A percentile compares a stretch with the other conserved stretches of the same genome.
Evolutionary conservation across 129 eudicot genomes (phyloP).

Genomic region (Flaveria linearis): DNA sequence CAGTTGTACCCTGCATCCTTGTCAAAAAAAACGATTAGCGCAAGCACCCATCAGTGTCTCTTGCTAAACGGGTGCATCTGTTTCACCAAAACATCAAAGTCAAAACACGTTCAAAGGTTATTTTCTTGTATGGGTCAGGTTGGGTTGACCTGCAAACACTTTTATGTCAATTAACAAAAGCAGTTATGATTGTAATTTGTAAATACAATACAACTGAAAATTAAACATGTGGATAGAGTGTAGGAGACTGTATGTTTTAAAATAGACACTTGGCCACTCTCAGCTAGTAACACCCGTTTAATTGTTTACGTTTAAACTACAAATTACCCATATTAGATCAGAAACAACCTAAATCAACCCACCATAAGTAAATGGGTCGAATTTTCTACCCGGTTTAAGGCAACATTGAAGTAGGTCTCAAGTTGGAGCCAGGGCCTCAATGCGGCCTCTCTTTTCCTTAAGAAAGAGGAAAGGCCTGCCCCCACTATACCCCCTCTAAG

Average conservation of each 20-base stretch:
- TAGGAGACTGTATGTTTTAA: neutral
- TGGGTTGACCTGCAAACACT: neutral
- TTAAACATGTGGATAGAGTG: neutral
- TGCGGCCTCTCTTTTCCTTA: too few species aligned
- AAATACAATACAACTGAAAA: neutral
- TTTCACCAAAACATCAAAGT: slow-evolving; percentile 10
- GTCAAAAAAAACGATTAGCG: neutral
- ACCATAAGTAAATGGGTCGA: neutral
- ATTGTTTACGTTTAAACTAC: neutral
- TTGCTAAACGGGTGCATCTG: slow-evolving; percentile 11
- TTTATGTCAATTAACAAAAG: neutral
- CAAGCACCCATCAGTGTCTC: neutral
- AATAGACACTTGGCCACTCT: neutral
- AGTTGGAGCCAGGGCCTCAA: too few species aligned
- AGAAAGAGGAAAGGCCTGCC: too few species aligned
- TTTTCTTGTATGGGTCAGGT: neutral
- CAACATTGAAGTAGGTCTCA: neutral
- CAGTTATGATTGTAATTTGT: neutral
- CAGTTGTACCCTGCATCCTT: slow-evolving; percentile 11
- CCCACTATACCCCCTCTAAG: too few species aligned
- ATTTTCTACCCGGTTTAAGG: neutral
- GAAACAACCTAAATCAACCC: neutral
- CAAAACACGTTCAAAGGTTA: neutral
- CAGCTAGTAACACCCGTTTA: neutral
- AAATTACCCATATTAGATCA: neutral